phyloP scores from a whole-genome alignment of 164 flowering plant species.

The Tinospora cordifolia region DNA sequence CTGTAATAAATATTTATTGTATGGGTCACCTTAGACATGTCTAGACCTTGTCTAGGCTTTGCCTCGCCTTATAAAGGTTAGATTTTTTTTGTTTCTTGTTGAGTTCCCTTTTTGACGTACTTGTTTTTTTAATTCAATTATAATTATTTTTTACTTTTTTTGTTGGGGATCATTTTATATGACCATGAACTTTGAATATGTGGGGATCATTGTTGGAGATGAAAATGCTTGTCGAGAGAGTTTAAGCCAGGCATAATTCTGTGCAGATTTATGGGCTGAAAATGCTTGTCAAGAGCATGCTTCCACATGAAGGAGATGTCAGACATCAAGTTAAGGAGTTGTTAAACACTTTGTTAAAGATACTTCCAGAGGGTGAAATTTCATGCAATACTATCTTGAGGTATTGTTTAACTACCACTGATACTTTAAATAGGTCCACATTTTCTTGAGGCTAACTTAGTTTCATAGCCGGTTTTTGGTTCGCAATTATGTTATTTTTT shows the following conservation, averaged over 20 bases:
- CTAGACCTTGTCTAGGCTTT: too few species aligned
- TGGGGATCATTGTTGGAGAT: too few species aligned
- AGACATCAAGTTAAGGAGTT: slow-evolving; percentile 33
- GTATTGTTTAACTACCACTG: slow-evolving; percentile 25
- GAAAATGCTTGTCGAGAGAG: too few species aligned
- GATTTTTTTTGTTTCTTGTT: too few species aligned
- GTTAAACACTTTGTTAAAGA: slow-evolving; percentile 39
- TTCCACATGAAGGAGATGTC: slow-evolving; percentile 45
- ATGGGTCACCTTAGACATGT: too few species aligned
- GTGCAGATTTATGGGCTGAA: slow-evolving; percentile 81
- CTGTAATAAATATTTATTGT: too few species aligned
- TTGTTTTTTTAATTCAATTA: too few species aligned
- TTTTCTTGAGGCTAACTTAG: background rate
- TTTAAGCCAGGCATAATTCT: background rate
- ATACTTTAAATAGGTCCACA: background rate
- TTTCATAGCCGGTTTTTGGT: background rate
- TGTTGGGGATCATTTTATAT: too few species aligned
- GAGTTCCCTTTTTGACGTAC: too few species aligned
- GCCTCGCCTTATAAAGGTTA: too few species aligned
- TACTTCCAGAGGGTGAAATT: slow-evolving; percentile 36
- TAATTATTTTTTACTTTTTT: too few species aligned
- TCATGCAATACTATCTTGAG: slow-evolving; percentile 27
- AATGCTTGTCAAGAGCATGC: slow-evolving; percentile 61
- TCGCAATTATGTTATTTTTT: background rate
- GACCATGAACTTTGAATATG: too few species aligned